phyloP scores from a whole-genome alignment of 371 early-diverging fungal species.

The Mucor circinelloides region DNA sequence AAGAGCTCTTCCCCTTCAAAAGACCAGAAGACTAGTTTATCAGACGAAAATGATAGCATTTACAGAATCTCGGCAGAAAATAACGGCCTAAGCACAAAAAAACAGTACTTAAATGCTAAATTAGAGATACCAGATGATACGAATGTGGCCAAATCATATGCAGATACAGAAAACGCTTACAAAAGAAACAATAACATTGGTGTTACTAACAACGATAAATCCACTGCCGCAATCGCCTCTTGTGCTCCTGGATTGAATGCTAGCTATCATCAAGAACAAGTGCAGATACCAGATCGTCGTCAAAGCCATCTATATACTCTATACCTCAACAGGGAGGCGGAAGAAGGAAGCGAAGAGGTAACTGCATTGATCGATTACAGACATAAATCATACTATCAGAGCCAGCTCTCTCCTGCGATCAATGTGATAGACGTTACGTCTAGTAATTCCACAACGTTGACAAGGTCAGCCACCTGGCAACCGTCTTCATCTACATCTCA shows the following conservation, averaged over 20 bases:
- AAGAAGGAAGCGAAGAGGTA: neutral
- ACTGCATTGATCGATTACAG: neutral
- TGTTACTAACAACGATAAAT: neutral
- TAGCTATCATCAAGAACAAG: neutral
- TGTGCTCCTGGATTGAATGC: neutral
- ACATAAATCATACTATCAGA: slow-evolving; percentile 6
- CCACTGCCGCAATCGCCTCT: neutral
- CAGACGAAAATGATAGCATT: neutral
- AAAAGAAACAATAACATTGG: neutral
- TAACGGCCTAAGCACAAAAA: neutral
- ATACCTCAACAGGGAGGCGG: neutral
- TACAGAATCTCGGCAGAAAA: neutral
- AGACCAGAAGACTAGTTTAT: neutral
- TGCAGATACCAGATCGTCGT: slow-evolving; percentile 19
- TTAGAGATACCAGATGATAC: neutral
- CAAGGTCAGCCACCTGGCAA: slow-evolving; percentile 28
- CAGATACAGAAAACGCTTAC: neutral
- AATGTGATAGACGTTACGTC: neutral
- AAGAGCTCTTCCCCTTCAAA: neutral
- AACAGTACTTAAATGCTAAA: neutral
- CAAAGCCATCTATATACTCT: slow-evolving; percentile 24
- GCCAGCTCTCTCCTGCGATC: neutral
- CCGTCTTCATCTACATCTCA: slow-evolving; percentile 7
- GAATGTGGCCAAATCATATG: neutral
- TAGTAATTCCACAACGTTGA: slow-evolving; percentile 2